These are phyloP conservation scores for Rhynchosporium secalis DNA, from an alignment of 2,329 filamentous ascomycete genomes.

Conservation along the genomic window DNA sequence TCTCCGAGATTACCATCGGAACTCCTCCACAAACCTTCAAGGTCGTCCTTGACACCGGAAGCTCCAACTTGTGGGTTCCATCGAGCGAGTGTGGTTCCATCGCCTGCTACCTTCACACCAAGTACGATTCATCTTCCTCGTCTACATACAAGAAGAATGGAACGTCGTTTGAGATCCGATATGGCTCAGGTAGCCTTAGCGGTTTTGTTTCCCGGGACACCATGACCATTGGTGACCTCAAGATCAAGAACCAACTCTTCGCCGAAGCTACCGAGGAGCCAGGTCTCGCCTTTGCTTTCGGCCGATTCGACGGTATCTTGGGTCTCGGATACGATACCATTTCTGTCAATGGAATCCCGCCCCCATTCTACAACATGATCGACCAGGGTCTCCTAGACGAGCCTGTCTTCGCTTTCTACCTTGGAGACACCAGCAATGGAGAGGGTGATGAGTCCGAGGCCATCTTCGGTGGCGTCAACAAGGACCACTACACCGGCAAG, in stretches of 20 bases:
- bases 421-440: constrained; percentile 68
- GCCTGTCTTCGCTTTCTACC: constrained; percentile 95
- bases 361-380: constrained; percentile 95
- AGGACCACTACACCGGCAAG: constrained; percentile 79
- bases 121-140: constrained; percentile 90
- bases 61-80: constrained; percentile 98
- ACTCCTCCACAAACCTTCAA: constrained; percentile 95
- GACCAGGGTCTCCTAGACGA: constrained; percentile 88
- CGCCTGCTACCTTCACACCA: constrained; percentile 95
- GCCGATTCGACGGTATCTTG: constrained; percentile 94
- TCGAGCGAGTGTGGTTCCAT: constrained; percentile 89
- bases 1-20: constrained; percentile 92
- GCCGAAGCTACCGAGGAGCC: constrained; percentile 96
- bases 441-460: constrained; percentile 79
- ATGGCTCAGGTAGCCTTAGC: constrained; percentile 90
- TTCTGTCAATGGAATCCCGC: constrained; percentile 92
- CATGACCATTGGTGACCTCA: constrained; percentile 84
- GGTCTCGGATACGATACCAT: constrained; percentile 94
- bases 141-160: constrained; percentile 95
- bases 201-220: constrained; percentile 92
- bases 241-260: constrained; percentile 87
- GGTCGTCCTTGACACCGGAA: constrained; percentile 96
- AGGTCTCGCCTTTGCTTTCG: constrained; percentile 95
- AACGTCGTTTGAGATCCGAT: constrained; percentile 86
- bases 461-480: constrained; percentile 85